phyloP scores from a whole-genome alignment of 768 basidiomycete genomes.

The Lactarius hatsudake region DNA sequence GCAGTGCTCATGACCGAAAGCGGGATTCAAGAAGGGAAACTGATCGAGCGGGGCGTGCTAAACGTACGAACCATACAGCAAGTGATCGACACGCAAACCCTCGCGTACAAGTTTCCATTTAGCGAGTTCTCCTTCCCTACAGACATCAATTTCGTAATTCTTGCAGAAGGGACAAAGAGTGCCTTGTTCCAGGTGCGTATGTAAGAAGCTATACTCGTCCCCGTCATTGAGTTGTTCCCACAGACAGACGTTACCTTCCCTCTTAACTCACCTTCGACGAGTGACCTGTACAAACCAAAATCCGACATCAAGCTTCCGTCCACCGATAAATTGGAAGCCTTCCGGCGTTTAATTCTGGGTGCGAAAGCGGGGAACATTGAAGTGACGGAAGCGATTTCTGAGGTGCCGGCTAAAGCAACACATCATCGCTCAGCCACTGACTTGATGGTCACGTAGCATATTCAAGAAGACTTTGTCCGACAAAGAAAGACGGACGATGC shows the following conservation, averaged over 20 bases:
- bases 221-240: conserved; percentile 3
- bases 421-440: conserved; percentile 1
- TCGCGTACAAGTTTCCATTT: conserved; percentile 76
- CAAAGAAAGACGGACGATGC: conserved; percentile 40
- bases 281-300: conserved; percentile 49
- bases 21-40: conserved; percentile 63
- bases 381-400: conserved; percentile 53
- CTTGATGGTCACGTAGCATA: conserved; percentile 44
- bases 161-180: conserved; percentile 64
- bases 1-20: conserved; percentile 62
- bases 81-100: conserved; percentile 58
- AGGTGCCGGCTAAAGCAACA: conserved; percentile 41
- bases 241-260: conserved; percentile 61
- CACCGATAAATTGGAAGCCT: conserved; percentile 47
- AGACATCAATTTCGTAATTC: conserved; percentile 62
- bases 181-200: conserved; percentile 65
- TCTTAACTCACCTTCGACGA: conserved; percentile 34
- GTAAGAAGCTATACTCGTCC: not conserved
- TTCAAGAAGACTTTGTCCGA: conserved; percentile 71
- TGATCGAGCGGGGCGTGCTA: conserved; percentile 57
- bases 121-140: conserved; percentile 70
- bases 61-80: conserved; percentile 66
- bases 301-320: conserved; percentile 47
- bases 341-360: conserved; percentile 58
- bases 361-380: conserved; percentile 56